phyloP scores from a whole-genome alignment of 192 early-diverging fungal genomes.

The Entomortierella chlamydospora region DNA sequence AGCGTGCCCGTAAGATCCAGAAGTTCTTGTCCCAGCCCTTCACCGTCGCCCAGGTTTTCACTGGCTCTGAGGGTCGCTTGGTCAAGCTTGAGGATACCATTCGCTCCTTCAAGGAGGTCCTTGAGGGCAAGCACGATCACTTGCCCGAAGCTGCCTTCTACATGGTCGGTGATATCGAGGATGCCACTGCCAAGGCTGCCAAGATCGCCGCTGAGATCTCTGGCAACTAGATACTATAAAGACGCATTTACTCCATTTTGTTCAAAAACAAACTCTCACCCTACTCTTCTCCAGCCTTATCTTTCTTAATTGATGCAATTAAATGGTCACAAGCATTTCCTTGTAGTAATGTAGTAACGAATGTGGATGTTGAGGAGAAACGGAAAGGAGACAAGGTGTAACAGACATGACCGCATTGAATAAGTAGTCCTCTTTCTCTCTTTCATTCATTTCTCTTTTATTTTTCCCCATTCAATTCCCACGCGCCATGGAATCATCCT shows the following conservation, averaged over 20 bases:
- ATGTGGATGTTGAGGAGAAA: too few species aligned
- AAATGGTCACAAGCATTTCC: constrained; percentile 3
- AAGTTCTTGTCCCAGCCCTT: constrained; percentile 99
- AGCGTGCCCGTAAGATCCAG: constrained; percentile 99
- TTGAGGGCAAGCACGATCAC: constrained; percentile 95
- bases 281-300: constrained; percentile 14
- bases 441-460: background rate
- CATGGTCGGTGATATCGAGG: constrained; percentile 97
- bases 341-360: too few species aligned
- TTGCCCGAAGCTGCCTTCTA: constrained; percentile 98
- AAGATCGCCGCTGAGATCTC: constrained; percentile 55
- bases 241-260: background rate
- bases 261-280: constrained; percentile 10
- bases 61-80: constrained; percentile 96
- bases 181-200: constrained; percentile 91
- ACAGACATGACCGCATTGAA: too few species aligned
- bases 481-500: constrained; percentile 15
- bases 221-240: constrained; percentile 47
- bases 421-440: background rate
- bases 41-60: constrained; percentile 96
- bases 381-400: too few species aligned
- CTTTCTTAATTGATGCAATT: constrained; percentile 8
- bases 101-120: constrained; percentile 97
- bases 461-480: background rate
- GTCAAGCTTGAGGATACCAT: constrained; percentile 93